A percentile compares a stretch with the other conserved stretches of the same genome.
Conservation (phyloP, 768 basidiomycete species). For the Kwoniella sp. region DNA sequence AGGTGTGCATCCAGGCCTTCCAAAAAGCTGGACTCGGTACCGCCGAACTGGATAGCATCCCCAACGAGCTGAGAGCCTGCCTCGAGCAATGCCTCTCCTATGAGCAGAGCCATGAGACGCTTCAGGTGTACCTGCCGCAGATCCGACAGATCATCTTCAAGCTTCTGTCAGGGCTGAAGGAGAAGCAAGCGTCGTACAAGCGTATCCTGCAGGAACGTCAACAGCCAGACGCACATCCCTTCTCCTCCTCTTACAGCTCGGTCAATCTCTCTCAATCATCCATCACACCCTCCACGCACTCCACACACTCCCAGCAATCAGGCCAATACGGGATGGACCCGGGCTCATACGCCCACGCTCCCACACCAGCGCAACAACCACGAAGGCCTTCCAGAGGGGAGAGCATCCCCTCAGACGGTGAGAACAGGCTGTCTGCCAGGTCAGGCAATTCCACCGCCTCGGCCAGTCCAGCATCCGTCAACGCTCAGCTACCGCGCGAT, state of each 20-base stretch:
- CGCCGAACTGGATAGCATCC: slow-evolving; percentile 82
- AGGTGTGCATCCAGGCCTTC: slow-evolving; percentile 85
- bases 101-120: slow-evolving; percentile 76
- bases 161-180: slow-evolving; percentile 86
- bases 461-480: slow-evolving; percentile 26
- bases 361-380: not conserved
- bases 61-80: slow-evolving; percentile 78
- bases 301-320: too few relatives aligned
- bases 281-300: too few relatives aligned
- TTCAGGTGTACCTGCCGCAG: slow-evolving; percentile 81
- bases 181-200: slow-evolving; percentile 83
- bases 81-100: slow-evolving; percentile 89
- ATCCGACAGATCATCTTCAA: slow-evolving; percentile 89
- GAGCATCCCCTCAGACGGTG: slow-evolving; percentile 33
- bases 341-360: not conserved
- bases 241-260: not conserved
- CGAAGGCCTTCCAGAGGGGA: slow-evolving; percentile 5
- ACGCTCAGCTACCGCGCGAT: slow-evolving; percentile 6
- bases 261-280: too few relatives aligned
- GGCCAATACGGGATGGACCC: too few relatives aligned
- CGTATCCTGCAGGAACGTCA: slow-evolving; percentile 62
- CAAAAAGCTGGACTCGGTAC: slow-evolving; percentile 40
- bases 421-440: slow-evolving; percentile 56
- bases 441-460: slow-evolving; percentile 58
- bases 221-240: too few relatives aligned